A percentile compares a stretch with the other conserved stretches of the same genome.
phyloP scores from a whole-genome alignment of 2,329 filamentous ascomycete genomes.

The Trichoderma koningii region DNA sequence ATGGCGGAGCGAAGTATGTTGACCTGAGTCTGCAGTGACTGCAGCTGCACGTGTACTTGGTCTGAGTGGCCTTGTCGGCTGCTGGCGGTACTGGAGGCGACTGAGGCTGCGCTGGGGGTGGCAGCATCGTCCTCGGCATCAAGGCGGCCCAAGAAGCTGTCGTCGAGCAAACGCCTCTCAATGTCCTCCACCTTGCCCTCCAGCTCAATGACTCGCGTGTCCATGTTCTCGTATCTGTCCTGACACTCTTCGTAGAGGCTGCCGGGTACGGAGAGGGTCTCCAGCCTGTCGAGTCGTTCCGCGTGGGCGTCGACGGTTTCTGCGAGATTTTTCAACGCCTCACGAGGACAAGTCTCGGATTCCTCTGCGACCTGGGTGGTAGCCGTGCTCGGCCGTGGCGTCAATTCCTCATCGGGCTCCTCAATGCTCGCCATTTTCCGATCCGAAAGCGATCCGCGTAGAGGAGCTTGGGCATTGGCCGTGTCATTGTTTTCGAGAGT shows the following conservation, averaged over 20 bases:
- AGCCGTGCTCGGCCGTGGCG: slow-evolving; percentile 31
- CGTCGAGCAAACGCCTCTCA: slow-evolving; percentile 55
- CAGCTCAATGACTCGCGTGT: slow-evolving; percentile 68
- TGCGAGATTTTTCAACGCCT: slow-evolving; percentile 49
- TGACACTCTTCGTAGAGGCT: slow-evolving; percentile 68
- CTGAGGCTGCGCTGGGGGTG: slow-evolving; percentile 50
- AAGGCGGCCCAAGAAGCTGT: slow-evolving; percentile 41
- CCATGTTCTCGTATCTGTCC: slow-evolving; percentile 66
- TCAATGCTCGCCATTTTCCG: slow-evolving; percentile 30
- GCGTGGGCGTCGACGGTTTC: slow-evolving; percentile 62
- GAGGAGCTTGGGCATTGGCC: background rate
- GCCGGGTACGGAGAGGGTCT: slow-evolving; percentile 69
- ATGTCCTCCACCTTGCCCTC: slow-evolving; percentile 65
- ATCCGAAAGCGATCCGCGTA: slow-evolving; percentile 21
- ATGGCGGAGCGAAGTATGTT: slow-evolving; percentile 60
- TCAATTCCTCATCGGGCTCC: slow-evolving; percentile 29
- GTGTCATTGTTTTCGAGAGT: slow-evolving; percentile 48
- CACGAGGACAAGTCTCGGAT: slow-evolving; percentile 36
- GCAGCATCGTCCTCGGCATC: slow-evolving; percentile 47
- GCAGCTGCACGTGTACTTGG: slow-evolving; percentile 54
- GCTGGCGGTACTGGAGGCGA: slow-evolving; percentile 47
- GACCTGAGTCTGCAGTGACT: slow-evolving; percentile 53
- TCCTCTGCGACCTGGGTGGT: slow-evolving; percentile 33
- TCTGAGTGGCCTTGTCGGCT: slow-evolving; percentile 45
- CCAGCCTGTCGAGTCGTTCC: slow-evolving; percentile 66